Base-by-base conservation (phyloP, 306 rosid genomes). In the Dalbergia cultrata region DNA sequence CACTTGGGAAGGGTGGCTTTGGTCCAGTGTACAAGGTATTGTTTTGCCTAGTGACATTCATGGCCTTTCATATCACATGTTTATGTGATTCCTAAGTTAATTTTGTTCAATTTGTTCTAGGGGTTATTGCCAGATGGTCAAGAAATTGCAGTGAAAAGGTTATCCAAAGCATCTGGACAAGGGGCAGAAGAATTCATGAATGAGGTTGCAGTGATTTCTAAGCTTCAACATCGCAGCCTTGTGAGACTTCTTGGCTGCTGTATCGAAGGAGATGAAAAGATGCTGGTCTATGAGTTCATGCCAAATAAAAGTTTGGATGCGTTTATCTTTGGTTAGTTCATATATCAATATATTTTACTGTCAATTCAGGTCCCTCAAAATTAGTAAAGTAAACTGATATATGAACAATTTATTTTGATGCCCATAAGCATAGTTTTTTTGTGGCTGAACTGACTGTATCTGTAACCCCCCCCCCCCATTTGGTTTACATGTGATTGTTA, bases 161-260 rank as follows among this genome's bases (percentile, higher is more conserved):
- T 88, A 16, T 64, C 84, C 1, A 78, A 49, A 62, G 72, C 83
- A 54, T 88, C 90, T 2, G 80, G 89, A 17, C 90, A 88, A 80
- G 90, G 90, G 9, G n/a, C 61, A 9, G 74, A 80, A 35, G 90
- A 88, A 67, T 85, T 85, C 67, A 88, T 82, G 86, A 85, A 88
- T 33, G 89, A 88, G 64, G 84, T 88, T 45, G 52, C 44, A 3
- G 84, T 88, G 45, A 88, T 88, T 17, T 88, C 90, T 14, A 77
- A 85, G 49, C 89, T 88, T 63, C 90, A 88, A 72, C 90, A 88
- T 58, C 85, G 89, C 39, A 88, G 85, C 82, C 88, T 88, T 68
- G 88, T 88, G 13, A 85, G 52, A 60, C 80, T 85, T 63, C 85
- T 80, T 37, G 90, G 88, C 4, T 82, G 81, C 13, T 87, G 88